Conservation (phyloP, 768 basidiomycete genomes). For the Tylopilus felleus region DNA sequence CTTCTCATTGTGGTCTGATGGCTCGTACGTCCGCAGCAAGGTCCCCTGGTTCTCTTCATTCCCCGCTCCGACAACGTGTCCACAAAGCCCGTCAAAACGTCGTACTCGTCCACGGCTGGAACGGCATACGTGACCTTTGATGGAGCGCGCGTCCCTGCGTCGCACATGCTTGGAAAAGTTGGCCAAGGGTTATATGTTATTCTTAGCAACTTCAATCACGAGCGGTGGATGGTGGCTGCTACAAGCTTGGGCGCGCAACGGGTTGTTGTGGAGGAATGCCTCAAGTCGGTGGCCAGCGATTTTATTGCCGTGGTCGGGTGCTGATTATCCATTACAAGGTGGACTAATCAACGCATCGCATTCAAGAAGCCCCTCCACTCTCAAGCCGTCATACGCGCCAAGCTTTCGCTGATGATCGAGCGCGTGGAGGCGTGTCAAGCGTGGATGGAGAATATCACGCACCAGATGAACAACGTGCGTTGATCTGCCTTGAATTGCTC, state of each 20-base stretch:
- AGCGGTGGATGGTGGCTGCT: conserved; percentile 82
- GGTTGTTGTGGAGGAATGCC: conserved; percentile 81
- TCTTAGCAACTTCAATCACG: conserved; percentile 85
- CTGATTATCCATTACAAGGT: conserved; percentile 44
- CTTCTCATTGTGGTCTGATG: conserved; percentile 2
- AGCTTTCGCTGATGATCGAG: conserved; percentile 87
- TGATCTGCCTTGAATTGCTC: neutral
- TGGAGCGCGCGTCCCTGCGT: conserved; percentile 76
- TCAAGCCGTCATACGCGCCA: conserved; percentile 85
- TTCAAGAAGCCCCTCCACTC: conserved; percentile 84
- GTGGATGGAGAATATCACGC: conserved; percentile 87
- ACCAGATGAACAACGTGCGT: conserved; percentile 86
- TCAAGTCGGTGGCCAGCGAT: conserved; percentile 52
- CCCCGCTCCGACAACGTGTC: conserved; percentile 68
- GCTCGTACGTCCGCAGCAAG: conserved; percentile 40
- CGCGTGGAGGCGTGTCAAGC: conserved; percentile 82
- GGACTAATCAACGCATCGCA: conserved; percentile 84
- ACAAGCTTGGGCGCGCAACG: conserved; percentile 74
- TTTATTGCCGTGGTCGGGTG: neutral
- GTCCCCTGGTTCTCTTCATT: conserved; percentile 74
- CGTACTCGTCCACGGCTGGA: conserved; percentile 89
- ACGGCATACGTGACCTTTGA: conserved; percentile 85
- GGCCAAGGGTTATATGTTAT: conserved; percentile 83
- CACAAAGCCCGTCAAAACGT: conserved; percentile 89
- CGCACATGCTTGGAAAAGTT: conserved; percentile 84